Evolutionary conservation across 2,329 filamentous ascomycete species (phyloP).

Genomic region (Huntiella decipiens): DNA sequence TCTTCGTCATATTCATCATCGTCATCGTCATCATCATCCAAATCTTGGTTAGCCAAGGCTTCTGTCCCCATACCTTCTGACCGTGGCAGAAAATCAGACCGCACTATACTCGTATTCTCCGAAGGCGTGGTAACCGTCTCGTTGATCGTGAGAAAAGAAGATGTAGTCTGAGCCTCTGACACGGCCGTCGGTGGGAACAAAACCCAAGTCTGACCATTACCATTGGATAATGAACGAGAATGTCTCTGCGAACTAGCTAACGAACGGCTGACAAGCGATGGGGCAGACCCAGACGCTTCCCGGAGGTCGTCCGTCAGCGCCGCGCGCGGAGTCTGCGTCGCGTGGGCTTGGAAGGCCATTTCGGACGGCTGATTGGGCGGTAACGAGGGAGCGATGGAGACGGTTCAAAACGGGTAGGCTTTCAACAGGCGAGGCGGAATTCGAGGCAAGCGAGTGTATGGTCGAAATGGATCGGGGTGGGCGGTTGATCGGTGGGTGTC

Average conservation of each 20-base stretch:
- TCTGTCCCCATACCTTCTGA: constrained; percentile 10
- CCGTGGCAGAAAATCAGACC: constrained; percentile 7
- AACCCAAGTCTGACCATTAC: constrained; percentile 53
- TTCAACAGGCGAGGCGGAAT: too few species aligned
- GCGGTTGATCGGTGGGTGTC: too few species aligned
- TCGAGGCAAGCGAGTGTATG: too few species aligned
- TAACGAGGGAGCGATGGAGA: neutral
- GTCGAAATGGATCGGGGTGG: too few species aligned
- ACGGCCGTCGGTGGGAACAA: constrained; percentile 67
- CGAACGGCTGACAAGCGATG: constrained; percentile 6
- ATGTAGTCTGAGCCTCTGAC: constrained; percentile 17
- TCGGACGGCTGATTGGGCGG: neutral
- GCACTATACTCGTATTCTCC: constrained; percentile 12
- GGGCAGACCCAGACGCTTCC: constrained; percentile 6
- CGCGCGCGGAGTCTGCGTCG: constrained; percentile 7
- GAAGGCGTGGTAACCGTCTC: constrained; percentile 8
- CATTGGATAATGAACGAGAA: constrained; percentile 14
- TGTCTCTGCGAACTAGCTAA: constrained; percentile 2
- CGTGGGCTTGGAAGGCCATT: constrained; percentile 11
- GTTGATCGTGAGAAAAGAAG: constrained; percentile 10
- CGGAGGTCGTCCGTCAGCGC: constrained; percentile 5
- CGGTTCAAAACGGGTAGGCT: neutral
- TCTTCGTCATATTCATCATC: constrained; percentile 38
- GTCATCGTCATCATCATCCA: constrained; percentile 7
- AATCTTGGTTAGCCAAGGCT: constrained; percentile 12